These are phyloP conservation scores for Tricholoma furcatifolium DNA, from an alignment of 768 basidiomycete species.

Conservation along the genomic window DNA sequence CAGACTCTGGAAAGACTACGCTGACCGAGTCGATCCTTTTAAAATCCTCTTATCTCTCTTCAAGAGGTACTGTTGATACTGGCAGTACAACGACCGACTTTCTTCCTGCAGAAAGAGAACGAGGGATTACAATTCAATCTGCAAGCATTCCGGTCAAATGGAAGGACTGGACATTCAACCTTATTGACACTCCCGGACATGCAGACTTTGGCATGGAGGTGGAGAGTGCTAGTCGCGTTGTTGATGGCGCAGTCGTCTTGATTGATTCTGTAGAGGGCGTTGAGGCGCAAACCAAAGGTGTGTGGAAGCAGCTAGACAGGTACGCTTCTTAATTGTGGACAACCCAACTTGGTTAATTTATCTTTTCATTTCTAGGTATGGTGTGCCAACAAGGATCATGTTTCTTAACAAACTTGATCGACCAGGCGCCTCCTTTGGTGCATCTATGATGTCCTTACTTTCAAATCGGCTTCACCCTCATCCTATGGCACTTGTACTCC, in stretches of 20 bases:
- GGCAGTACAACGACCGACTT: slow-evolving; percentile 93
- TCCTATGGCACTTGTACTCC: slow-evolving; percentile 68
- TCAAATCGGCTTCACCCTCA: slow-evolving; percentile 74
- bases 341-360: neutral
- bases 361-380: slow-evolving; percentile 50
- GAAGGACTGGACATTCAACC: slow-evolving; percentile 83
- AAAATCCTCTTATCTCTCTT: slow-evolving; percentile 67
- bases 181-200: slow-evolving; percentile 90
- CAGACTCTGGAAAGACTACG: slow-evolving; percentile 90
- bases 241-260: slow-evolving; percentile 86
- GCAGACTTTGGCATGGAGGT: slow-evolving; percentile 98
- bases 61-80: slow-evolving; percentile 82
- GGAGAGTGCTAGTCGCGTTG: slow-evolving; percentile 86
- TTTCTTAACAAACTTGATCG: slow-evolving; percentile 90
- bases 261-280: slow-evolving; percentile 92
- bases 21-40: slow-evolving; percentile 85
- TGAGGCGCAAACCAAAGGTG: slow-evolving; percentile 86
- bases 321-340: slow-evolving; percentile 39
- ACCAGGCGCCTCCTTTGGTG: slow-evolving; percentile 76
- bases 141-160: slow-evolving; percentile 88
- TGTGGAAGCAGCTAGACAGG: slow-evolving; percentile 88
- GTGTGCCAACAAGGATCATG: slow-evolving; percentile 73
- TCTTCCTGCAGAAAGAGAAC: slow-evolving; percentile 83
- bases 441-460: slow-evolving; percentile 71
- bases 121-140: slow-evolving; percentile 91